Base-by-base conservation (phyloP, 2,329 filamentous ascomycete genomes). In the Albifimbria verrucaria region DNA sequence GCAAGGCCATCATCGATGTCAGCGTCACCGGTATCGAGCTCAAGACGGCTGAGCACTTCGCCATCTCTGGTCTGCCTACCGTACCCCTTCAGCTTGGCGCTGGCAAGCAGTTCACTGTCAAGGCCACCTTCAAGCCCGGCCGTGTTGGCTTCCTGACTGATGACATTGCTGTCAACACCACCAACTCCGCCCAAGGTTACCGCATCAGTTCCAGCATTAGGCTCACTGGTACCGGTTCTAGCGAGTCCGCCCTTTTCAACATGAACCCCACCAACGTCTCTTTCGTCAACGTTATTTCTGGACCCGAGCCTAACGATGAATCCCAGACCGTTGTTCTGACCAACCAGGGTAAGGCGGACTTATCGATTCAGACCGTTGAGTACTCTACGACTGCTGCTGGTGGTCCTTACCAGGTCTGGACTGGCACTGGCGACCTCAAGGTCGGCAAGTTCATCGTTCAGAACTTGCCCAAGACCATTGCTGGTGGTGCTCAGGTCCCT, bases 261-360 rank as follows among this genome's bases (percentile, higher is more conserved):
- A 61, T 84, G 17, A 73, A 70, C 3, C 80, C 82, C 0, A 70
- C 72, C 9, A 71, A 71, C 0, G 57, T 85, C 4, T 73, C 75
- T 0, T 85, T 84, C 57, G 68, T 72, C 3, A 73, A 76, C 10
- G 69, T 80, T 3, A 72, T 84, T 25, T 70, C 74, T 1, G 78
- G 76, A 0, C 62, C 70, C 0, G 66, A 70, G 3, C 52, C 65
- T 6, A 65, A 68, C 2, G 74, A 70, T 1, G 64, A 71, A 1
- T 65, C 68, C 4, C 72, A 82, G 56, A 74, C 71, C 1, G 64
- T 78, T 3, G 64, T 81, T 1, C 65, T 83, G 39, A 68, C 66
- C 54, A 85, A 85, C 56, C 62, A 73, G 5, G 82, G 82, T 24
- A 77, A 77, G 50, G 63, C 68, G 0, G 51, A 63, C 0, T 68